These are phyloP conservation scores for Corymbia maculata DNA, from an alignment of 345 rosid genomes.

Conservation along the genomic window DNA sequence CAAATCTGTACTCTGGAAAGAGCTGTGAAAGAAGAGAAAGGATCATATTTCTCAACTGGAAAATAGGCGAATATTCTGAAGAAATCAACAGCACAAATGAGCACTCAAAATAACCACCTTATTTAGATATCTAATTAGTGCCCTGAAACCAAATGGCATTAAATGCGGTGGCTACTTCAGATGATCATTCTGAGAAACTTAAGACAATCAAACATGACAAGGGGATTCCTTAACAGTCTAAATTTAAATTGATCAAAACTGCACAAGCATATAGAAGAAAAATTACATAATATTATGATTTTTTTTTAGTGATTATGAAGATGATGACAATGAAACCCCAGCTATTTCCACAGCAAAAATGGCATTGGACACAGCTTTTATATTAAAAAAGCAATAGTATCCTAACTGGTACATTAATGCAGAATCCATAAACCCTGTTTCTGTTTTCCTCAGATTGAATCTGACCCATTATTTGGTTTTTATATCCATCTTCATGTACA, in stretches of 20 bases:
- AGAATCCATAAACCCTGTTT: not conserved
- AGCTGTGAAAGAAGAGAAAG: constrained; percentile 33
- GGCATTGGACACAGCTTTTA: not conserved
- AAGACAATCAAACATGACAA: not conserved
- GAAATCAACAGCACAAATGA: not conserved
- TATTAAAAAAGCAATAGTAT: not conserved
- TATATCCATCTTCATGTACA: not conserved
- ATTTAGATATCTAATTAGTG: not conserved
- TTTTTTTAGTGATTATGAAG: not conserved
- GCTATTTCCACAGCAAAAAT: not conserved
- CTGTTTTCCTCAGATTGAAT: not conserved
- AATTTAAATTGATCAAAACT: not conserved
- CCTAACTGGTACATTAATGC: not conserved
- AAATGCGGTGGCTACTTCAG: not conserved
- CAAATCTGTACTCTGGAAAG: constrained; percentile 81
- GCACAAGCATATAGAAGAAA: not conserved
- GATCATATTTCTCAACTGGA: not conserved
- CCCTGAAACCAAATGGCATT: not conserved
- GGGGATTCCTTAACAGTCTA: not conserved
- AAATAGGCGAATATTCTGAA: not conserved
- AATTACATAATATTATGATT: not conserved
- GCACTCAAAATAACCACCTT: not conserved
- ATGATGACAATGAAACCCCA: not conserved
- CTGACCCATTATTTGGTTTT: not conserved
- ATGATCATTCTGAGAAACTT: not conserved